Evolutionary conservation across 225 moss, liverwort and hornwort genomes (phyloP).

Genomic region (Takakia lepidozioides): DNA sequence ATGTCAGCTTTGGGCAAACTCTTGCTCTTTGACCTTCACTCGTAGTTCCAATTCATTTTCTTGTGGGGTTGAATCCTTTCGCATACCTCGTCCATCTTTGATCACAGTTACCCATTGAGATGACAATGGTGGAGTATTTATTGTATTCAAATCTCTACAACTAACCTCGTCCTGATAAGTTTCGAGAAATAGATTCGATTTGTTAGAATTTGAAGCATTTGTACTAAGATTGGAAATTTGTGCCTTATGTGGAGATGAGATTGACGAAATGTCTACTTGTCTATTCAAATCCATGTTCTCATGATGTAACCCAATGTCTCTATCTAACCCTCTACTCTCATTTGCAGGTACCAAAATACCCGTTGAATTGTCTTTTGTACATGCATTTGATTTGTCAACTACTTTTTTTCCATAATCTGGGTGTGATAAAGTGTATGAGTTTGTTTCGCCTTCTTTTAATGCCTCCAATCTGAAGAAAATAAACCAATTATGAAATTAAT

Average conservation of each 20-base stretch:
- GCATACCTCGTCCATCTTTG: slow-evolving; percentile 3
- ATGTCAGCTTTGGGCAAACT: neutral
- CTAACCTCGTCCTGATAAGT: neutral
- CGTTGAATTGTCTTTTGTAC: too few relatives aligned
- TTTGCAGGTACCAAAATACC: too few relatives aligned
- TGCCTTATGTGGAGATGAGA: neutral
- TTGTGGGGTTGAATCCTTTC: neutral
- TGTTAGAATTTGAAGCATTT: neutral
- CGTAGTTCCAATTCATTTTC: slow-evolving; percentile 1
- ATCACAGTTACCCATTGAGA: slow-evolving; percentile 5
- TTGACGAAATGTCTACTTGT: slow-evolving; percentile 2
- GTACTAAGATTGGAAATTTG: slow-evolving; percentile 1
- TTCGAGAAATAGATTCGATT: neutral
- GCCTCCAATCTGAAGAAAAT: slow-evolving; percentile 4
- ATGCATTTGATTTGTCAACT: neutral
- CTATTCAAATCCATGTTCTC: neutral
- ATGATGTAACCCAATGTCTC: neutral
- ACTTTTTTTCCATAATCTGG: neutral
- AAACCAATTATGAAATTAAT: too few relatives aligned
- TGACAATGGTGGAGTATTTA: too few relatives aligned
- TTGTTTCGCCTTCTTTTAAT: neutral
- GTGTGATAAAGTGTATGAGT: neutral
- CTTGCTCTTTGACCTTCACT: slow-evolving; percentile 2
- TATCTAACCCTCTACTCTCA: too few relatives aligned
- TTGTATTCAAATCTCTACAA: neutral